phyloP scores from a whole-genome alignment of 208 protist species.

The Crithidia fasciculata region DNA sequence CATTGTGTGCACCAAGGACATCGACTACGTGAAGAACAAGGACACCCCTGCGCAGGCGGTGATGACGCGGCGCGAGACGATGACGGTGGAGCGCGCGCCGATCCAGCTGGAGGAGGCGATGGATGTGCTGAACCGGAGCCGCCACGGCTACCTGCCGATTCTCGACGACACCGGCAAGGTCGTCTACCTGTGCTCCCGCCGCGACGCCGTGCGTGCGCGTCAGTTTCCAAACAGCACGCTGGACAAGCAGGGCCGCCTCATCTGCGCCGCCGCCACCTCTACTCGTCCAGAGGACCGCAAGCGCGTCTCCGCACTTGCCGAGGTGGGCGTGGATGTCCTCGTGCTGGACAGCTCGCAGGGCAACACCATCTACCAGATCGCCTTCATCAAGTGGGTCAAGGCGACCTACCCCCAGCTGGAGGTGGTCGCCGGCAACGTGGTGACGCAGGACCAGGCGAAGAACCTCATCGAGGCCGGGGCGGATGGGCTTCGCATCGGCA shows the following conservation, averaged over 20 bases:
- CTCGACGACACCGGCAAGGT: constrained; percentile 93
- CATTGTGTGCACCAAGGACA: constrained; percentile 97
- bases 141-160: constrained; percentile 96
- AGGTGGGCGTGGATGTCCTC: constrained; percentile 93
- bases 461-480: constrained; percentile 97
- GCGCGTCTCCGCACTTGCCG: constrained; percentile 81
- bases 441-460: constrained; percentile 96
- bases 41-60: constrained; percentile 71
- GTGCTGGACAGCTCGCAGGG: constrained; percentile 97
- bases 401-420: constrained; percentile 79
- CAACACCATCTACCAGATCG: constrained; percentile 96
- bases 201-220: constrained; percentile 84
- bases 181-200: constrained; percentile 90
- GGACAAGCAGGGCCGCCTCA: constrained; percentile 76
- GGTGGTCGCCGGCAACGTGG: constrained; percentile 97
- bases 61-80: constrained; percentile 85
- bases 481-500: constrained; percentile 97
- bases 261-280: constrained; percentile 92
- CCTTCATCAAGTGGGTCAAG: constrained; percentile 96
- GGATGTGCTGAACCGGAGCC: constrained; percentile 93
- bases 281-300: constrained; percentile 91
- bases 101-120: constrained; percentile 95
- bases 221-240: constrained; percentile 85
- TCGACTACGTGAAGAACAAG: constrained; percentile 96
- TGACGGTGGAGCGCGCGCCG: constrained; percentile 84